These are phyloP conservation scores for Solanum lycopersicoides DNA, from an alignment of 257 asterid species.

Conservation along the genomic window DNA sequence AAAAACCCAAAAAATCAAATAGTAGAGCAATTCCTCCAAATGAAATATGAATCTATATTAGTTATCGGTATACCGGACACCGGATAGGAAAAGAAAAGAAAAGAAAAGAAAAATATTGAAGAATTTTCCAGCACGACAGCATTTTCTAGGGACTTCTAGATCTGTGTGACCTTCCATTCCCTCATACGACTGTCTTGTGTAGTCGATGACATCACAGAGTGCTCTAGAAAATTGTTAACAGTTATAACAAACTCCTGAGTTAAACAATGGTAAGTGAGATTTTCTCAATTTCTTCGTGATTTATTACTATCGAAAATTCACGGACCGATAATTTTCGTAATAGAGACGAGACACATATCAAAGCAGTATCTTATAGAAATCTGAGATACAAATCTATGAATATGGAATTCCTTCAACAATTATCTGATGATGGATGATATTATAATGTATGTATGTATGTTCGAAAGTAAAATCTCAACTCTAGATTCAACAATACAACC, in stretches of 20 bases:
- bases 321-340: not conserved
- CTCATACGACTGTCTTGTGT: not conserved
- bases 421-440: not conserved
- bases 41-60: no score
- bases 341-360: not conserved
- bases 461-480: constrained; percentile 18
- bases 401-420: not conserved
- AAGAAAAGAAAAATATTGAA: not conserved
- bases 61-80: no score
- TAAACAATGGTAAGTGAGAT: not conserved
- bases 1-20: no score
- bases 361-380: not conserved
- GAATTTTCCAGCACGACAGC: not conserved
- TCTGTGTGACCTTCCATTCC: not conserved
- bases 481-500: constrained; percentile 13
- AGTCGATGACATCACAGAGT: not conserved
- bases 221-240: not conserved
- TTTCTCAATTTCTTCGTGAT: not conserved
- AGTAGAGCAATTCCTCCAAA: not conserved
- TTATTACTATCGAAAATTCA: not conserved
- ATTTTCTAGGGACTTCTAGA: not conserved
- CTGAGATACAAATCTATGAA: not conserved
- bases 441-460: not conserved
- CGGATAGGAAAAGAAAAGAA: not conserved
- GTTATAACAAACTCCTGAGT: not conserved